Base-by-base conservation (phyloP, 305 asterid species). In the Caryopteris hybrid region DNA sequence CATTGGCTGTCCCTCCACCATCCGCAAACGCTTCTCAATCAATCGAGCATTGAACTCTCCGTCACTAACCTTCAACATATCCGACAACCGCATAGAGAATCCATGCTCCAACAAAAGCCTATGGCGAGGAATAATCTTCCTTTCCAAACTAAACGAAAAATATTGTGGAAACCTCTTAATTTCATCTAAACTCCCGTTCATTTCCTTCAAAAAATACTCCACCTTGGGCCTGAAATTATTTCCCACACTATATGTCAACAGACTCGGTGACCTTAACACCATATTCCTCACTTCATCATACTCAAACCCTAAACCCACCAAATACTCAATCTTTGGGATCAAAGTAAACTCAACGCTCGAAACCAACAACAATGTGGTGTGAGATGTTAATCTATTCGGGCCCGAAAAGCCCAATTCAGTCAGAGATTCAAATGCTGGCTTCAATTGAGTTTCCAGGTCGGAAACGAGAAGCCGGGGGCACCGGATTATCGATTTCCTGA, bases 151-250 rank as follows among this genome's bases (percentile, higher is more conserved):
- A 59, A 80, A 90, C 3, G 93, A 85, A 59, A 88, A 90, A 59
- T 85, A 90, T 73, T 92, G 98, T 0, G 97, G 98, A 57, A 92
- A 92, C 79, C 66, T 81, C 92, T 84, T 90, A 33, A 92, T 50
- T 23, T 92, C 96, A 69, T 76, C 80, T 72, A 92, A 68, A 68
- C 81, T 66, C 70, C 94, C 92, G 14, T 81, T 72, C 96, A 92
- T 88, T 25, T 88, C 95, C 71, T 84, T 65, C 61, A 85, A 12
- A 50, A 92, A 92, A 56, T 85, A 90, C 74, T 78, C 88, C 62
- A 78, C 58, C 68, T 92, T 92, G 0, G 95, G 98, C 81, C 54
- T 76, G 45, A 48, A 92, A 71, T 92, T 92, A 23, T 83, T 86
- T 83, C 90, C 96, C 66, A 92, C 76, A 47, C 98, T 92, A 56